phyloP scores from a whole-genome alignment of 805 yeast genomes.

The Priceomyces melissophilus region DNA sequence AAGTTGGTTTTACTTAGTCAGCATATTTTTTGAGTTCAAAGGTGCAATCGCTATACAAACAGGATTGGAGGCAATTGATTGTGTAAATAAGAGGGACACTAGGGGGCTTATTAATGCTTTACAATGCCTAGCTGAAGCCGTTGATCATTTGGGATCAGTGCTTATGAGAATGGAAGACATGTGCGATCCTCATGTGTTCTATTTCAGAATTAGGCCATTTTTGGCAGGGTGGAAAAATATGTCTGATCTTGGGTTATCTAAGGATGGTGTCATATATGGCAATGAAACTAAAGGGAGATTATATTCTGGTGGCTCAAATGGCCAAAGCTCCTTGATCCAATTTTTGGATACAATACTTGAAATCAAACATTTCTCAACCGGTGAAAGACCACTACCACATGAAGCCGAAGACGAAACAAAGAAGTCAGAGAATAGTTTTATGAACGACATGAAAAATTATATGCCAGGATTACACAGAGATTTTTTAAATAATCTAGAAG shows the following conservation, averaged over 20 bases:
- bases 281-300: conserved; percentile 50
- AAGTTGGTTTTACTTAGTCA: conserved; percentile 88
- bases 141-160: conserved; percentile 69
- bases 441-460: conserved; percentile 79
- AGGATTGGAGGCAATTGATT: conserved; percentile 65
- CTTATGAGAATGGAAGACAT: conserved; percentile 83
- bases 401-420: neutral
- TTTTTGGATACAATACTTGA: conserved; percentile 74
- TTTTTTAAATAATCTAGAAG: conserved; percentile 60
- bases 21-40: conserved; percentile 78
- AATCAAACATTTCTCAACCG: conserved; percentile 78
- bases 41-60: conserved; percentile 69
- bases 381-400: conserved; percentile 41
- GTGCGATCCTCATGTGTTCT: conserved; percentile 93
- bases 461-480: conserved; percentile 88
- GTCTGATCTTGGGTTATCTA: conserved; percentile 73
- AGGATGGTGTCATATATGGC: conserved; percentile 75
- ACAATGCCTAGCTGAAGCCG: conserved; percentile 66
- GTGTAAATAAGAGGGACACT: conserved; percentile 47
- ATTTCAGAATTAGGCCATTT: conserved; percentile 80
- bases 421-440: conserved; percentile 43
- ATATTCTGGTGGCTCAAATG: conserved; percentile 90
- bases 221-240: conserved; percentile 94
- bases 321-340: conserved; percentile 88
- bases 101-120: conserved; percentile 42